phyloP scores from a whole-genome alignment of 2,329 filamentous ascomycete species.

The Apiospora malaysiana region DNA sequence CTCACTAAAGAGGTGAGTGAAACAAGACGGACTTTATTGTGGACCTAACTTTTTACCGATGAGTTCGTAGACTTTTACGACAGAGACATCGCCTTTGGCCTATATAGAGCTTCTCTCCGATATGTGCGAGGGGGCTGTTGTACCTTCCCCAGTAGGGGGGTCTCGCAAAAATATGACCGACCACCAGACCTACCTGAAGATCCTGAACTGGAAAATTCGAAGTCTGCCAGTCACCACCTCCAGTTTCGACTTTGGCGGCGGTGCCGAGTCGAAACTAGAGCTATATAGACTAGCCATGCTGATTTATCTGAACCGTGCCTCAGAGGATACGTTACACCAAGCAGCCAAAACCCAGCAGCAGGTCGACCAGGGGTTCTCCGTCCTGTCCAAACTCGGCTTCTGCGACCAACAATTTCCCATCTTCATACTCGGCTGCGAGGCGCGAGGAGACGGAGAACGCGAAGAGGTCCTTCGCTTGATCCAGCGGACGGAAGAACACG shows the following conservation, averaged over 20 bases:
- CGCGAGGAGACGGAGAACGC: slow-evolving; percentile 34
- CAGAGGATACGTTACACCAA: slow-evolving; percentile 25
- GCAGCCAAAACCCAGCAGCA: slow-evolving; percentile 24
- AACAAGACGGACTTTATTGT: neutral
- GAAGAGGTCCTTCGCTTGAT: slow-evolving; percentile 37
- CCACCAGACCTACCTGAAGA: neutral
- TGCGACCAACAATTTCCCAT: slow-evolving; percentile 37
- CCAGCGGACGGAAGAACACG: slow-evolving; percentile 29
- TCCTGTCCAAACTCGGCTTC: slow-evolving; percentile 30
- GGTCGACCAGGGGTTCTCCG: slow-evolving; percentile 35
- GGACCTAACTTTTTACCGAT: too few relatives aligned
- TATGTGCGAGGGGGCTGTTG: neutral
- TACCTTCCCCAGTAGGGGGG: neutral
- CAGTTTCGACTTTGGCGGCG: neutral
- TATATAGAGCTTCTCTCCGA: neutral
- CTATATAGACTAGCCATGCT: slow-evolving; percentile 33
- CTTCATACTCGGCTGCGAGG: slow-evolving; percentile 36
- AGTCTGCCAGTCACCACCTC: neutral
- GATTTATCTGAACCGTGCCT: slow-evolving; percentile 37
- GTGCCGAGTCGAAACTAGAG: neutral
- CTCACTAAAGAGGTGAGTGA: neutral
- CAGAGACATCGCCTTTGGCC: neutral
- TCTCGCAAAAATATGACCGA: neutral
- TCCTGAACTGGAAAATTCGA: neutral
- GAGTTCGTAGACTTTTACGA: neutral